Percentiles rank a stretch among this genome's conserved stretches.
These are phyloP conservation scores for Prunus mira DNA, from an alignment of 306 rosid species.

Conservation along the genomic window DNA sequence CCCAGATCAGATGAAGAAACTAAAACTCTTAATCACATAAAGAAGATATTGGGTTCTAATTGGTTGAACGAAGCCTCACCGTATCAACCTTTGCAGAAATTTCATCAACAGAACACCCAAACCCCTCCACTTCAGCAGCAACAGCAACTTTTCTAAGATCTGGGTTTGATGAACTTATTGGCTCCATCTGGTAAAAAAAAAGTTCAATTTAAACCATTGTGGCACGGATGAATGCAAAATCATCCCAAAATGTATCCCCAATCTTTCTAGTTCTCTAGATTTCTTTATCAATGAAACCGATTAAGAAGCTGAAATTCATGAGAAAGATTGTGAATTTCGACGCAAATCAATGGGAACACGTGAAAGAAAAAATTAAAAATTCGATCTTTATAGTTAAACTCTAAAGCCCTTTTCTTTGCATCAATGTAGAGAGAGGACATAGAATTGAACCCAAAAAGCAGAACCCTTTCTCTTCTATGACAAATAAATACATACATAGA, in stretches of 20 bases:
- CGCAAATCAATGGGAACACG: background rate
- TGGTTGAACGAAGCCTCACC: slow-evolving; percentile 28
- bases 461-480: background rate
- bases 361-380: background rate
- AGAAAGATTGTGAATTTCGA: background rate
- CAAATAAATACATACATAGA: background rate
- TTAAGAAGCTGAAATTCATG: background rate
- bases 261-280: background rate
- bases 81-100: slow-evolving; percentile 31
- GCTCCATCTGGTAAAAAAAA: slow-evolving; percentile 31
- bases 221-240: background rate
- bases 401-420: background rate
- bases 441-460: background rate
- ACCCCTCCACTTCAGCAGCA: slow-evolving; percentile 25
- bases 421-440: background rate
- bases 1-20: background rate
- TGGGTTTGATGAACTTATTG: slow-evolving; percentile 20
- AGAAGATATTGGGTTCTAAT: background rate
- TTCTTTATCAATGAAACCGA: background rate
- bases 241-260: background rate
- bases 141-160: background rate
- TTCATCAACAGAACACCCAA: slow-evolving; percentile 24
- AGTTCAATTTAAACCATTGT: background rate
- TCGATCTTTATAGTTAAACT: background rate
- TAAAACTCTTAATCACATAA: background rate